phyloP scores from a whole-genome alignment of 2,329 filamentous ascomycete species.

The Pseudogymnoascus sp. region DNA sequence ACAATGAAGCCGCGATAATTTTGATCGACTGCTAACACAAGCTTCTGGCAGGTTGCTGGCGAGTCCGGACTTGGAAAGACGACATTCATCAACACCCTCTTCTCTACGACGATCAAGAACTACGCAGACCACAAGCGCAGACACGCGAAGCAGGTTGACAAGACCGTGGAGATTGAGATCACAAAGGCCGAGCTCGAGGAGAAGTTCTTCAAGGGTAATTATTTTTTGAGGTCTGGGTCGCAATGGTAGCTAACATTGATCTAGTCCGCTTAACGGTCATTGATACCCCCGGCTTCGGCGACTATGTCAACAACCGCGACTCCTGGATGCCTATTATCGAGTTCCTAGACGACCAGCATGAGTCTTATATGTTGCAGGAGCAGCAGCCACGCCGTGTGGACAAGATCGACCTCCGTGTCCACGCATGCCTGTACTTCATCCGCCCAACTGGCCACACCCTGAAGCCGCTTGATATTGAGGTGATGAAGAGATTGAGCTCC shows the following conservation, averaged over 20 bases:
- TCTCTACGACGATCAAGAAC: constrained; percentile 99
- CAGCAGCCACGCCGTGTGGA: constrained; percentile 95
- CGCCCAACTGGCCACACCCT: constrained; percentile 95
- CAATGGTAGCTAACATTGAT: constrained; percentile 17
- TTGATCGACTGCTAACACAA: constrained; percentile 4
- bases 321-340: constrained; percentile 99
- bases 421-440: constrained; percentile 98
- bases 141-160: constrained; percentile 98
- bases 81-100: constrained; percentile 99
- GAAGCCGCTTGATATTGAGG: constrained; percentile 98
- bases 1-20: constrained; percentile 21
- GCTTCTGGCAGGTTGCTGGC: constrained; percentile 68
- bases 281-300: constrained; percentile 96
- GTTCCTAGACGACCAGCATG: constrained; percentile 99
- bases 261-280: constrained; percentile 96
- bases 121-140: constrained; percentile 99
- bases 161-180: constrained; percentile 99
- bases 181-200: constrained; percentile 99
- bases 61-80: constrained; percentile 99
- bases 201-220: constrained; percentile 99
- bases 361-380: constrained; percentile 99
- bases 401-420: constrained; percentile 98
- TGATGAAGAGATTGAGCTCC: constrained; percentile 98
- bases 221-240: background rate
- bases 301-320: constrained; percentile 99